Evolutionary conservation across 2,329 filamentous ascomycete species (phyloP), one percentile per base, ranked within the genome.

Genomic region (Microdochium nivale): DNA sequence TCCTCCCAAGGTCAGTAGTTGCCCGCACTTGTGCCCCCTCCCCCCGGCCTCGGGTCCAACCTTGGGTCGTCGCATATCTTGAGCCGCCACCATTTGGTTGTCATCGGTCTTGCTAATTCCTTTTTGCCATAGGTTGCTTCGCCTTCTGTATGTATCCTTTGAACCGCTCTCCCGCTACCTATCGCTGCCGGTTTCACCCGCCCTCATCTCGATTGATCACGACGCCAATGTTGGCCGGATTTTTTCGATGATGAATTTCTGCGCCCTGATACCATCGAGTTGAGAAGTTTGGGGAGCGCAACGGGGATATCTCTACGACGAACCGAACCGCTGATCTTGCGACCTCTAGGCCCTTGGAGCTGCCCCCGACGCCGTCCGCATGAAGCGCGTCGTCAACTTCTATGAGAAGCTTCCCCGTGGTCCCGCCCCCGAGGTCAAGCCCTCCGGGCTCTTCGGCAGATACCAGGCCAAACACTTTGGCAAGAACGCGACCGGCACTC

Each of bases 351-450:
- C 88, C 64, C 90, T 99, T 69, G 92, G 94, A 67, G 87, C 88
- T 69, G 90, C 91, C 63, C 89, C 91, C 69, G 92, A 97, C 84
- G 94, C 94, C 69, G 83, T 90, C 68, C 90, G 92, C 71, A 97
- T 99, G 94, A 88, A 95, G 73, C 88, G 91, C 66, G 90, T 99
- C 64, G 92, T 97, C 73, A 89, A 82, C 78, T 97, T 99, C 83
- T 99, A 99, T 83, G 90, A 95, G 79, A 95, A 92, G 75, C 90
- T 99, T 54, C 94, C 95, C 69, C 90, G 91, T 68, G 95, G 94
- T 64, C 74, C 88, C 62, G 91, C 91, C 66, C 91, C 94, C 65
- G 84, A 90, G 72, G 72, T 83, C 62, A 84, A 95, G 81, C 74
- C 87, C 60, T 88, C 83, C 67, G 92, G 94, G 63, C 77, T 95